These are phyloP conservation scores for Coemansia sp. DNA, from an alignment of 192 early-diverging fungal species.

Conservation along the genomic window DNA sequence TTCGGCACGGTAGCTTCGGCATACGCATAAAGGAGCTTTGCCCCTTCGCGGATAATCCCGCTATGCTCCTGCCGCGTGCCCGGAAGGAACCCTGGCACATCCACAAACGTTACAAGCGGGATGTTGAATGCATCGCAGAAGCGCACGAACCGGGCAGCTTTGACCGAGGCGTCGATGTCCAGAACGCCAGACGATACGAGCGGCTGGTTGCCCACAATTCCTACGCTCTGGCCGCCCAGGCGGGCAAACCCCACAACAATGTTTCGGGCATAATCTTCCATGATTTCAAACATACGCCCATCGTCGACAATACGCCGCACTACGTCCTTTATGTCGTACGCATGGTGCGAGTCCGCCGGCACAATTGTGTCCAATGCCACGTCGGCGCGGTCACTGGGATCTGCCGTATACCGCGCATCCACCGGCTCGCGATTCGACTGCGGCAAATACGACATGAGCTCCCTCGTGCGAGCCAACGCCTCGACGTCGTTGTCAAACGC, in stretches of 20 bases:
- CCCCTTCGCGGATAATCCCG: constrained; percentile 95
- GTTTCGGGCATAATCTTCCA: constrained; percentile 89
- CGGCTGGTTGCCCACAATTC: constrained; percentile 93
- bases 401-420: constrained; percentile 64
- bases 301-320: constrained; percentile 82
- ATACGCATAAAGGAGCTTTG: constrained; percentile 94
- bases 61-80: constrained; percentile 93
- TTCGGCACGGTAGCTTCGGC: constrained; percentile 97
- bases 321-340: constrained; percentile 94
- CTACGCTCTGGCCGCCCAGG: constrained; percentile 80
- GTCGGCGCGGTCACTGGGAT: constrained; percentile 69
- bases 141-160: constrained; percentile 93
- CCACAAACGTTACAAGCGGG: constrained; percentile 90
- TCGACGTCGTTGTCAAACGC: constrained; percentile 95
- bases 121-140: constrained; percentile 98
- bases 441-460: constrained; percentile 87
- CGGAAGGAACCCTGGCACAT: constrained; percentile 96
- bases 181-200: constrained; percentile 92
- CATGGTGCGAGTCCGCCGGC: constrained; percentile 85
- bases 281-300: constrained; percentile 85
- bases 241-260: constrained; percentile 90
- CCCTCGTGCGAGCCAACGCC: constrained; percentile 73
- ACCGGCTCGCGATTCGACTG: constrained; percentile 76
- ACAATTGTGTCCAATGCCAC: constrained; percentile 80
- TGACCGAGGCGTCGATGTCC: constrained; percentile 93